Evolutionary conservation across 169 alveolate genomes (phyloP).

Genomic region (Plasmodium berghei): DNA sequence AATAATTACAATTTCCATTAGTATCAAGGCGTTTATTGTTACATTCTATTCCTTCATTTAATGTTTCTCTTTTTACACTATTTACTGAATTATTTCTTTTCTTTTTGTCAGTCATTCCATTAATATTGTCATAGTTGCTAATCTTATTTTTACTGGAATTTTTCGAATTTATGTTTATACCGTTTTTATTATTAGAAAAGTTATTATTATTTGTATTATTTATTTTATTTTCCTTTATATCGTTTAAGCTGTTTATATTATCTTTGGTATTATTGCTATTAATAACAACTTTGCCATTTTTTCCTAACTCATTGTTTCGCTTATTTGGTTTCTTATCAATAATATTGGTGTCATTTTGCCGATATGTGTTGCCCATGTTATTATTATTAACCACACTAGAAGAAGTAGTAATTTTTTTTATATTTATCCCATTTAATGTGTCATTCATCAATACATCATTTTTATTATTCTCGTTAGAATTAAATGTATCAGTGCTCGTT

Average conservation of each 20-base stretch:
- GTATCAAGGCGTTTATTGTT: background rate
- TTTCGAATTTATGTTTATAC: background rate
- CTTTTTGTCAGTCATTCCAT: constrained; percentile 11
- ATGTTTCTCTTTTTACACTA: background rate
- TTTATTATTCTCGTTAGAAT: constrained; percentile 3
- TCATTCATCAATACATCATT: constrained; percentile 6
- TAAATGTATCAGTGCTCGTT: background rate
- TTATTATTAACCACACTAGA: background rate
- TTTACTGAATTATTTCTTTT: constrained; percentile 4
- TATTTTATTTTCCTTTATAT: background rate
- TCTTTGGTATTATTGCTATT: background rate
- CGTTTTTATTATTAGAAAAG: constrained; percentile 4
- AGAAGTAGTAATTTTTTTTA: background rate
- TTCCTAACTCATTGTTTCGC: constrained; percentile 1
- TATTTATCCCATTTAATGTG: background rate
- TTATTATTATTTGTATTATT: background rate
- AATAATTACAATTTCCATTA: background rate
- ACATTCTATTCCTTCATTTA: background rate
- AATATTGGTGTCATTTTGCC: background rate
- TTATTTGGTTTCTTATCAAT: constrained; percentile 9
- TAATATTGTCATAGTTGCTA: background rate
- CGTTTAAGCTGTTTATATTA: background rate
- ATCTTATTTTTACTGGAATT: background rate
- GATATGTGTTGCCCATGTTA: background rate
- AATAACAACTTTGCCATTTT: background rate